Percentiles rank a stretch among this genome's conserved stretches.
Evolutionary conservation across 2,329 filamentous ascomycete genomes (phyloP).

Genomic region (Fusarium albidum): DNA sequence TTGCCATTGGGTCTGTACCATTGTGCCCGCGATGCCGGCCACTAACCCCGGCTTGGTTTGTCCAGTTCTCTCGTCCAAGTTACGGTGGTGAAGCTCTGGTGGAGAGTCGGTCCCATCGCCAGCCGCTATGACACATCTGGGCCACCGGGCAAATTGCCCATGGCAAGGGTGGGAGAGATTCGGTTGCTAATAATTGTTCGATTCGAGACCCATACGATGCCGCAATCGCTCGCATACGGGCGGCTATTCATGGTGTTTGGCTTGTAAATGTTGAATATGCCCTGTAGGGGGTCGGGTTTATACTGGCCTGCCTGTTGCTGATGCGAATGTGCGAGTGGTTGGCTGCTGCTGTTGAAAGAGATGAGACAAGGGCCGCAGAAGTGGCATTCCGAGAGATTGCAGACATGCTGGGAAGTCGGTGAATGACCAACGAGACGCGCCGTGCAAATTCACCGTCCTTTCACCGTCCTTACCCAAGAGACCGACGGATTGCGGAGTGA

Average conservation of each 20-base stretch:
- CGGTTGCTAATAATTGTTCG: constrained; percentile 35
- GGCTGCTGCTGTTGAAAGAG: no score
- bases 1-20: background rate
- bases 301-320: background rate
- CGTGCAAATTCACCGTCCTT: constrained; percentile 13
- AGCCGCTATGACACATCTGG: constrained; percentile 29
- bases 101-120: constrained; percentile 9
- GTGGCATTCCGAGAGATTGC: background rate
- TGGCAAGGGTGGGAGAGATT: constrained; percentile 27
- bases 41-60: constrained; percentile 7
- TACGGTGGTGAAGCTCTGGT: constrained; percentile 9
- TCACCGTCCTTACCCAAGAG: constrained; percentile 9
- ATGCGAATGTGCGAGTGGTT: background rate
- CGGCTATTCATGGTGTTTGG: constrained; percentile 27
- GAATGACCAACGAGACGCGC: constrained; percentile 9
- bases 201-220: constrained; percentile 18
- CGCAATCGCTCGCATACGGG: constrained; percentile 24
- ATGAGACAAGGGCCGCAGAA: no score
- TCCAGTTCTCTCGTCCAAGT: constrained; percentile 2
- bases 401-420: constrained; percentile 4
- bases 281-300: background rate
- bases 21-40: constrained; percentile 3
- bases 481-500: constrained; percentile 1
- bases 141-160: constrained; percentile 20
- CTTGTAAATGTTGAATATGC: background rate